Conservation (phyloP, 306 rosid genomes). For the Vigna trinervia region DNA sequence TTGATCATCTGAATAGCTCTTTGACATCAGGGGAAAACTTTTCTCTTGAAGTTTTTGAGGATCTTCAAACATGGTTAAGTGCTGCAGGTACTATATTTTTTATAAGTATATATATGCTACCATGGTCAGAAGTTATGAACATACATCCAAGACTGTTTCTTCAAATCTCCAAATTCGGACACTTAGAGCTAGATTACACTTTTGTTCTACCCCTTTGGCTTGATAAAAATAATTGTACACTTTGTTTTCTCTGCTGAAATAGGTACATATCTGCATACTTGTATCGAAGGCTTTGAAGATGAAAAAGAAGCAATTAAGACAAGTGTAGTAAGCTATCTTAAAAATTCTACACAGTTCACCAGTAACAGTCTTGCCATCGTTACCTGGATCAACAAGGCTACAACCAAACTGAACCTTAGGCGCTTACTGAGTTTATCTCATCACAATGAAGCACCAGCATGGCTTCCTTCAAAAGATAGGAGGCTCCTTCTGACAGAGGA, state of each 20-base stretch:
- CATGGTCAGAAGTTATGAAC: background rate
- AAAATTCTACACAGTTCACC: constrained; percentile 65
- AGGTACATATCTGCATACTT: constrained; percentile 74
- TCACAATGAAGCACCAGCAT: constrained; percentile 34
- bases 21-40: constrained; percentile 40
- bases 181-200: too few species aligned
- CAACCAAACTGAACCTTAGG: constrained; percentile 40
- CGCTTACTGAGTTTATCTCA: constrained; percentile 39
- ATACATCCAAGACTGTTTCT: background rate
- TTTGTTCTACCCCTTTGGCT: background rate
- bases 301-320: constrained; percentile 35
- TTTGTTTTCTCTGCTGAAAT: constrained; percentile 25
- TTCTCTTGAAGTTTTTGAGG: constrained; percentile 61
- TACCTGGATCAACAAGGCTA: constrained; percentile 55
- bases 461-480: constrained; percentile 48
- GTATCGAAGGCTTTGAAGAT: constrained; percentile 66
- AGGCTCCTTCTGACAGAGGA: constrained; percentile 31
- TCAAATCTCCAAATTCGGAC: too few species aligned
- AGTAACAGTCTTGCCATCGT: constrained; percentile 85
- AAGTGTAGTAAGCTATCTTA: constrained; percentile 44
- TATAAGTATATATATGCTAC: background rate
- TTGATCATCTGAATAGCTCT: constrained; percentile 65
- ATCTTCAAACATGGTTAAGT: constrained; percentile 79
- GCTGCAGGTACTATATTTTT: constrained; percentile 57
- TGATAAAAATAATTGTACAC: background rate